phyloP scores from a whole-genome alignment of 176 grass and related monocot species.

The Aegilops tauschii region DNA sequence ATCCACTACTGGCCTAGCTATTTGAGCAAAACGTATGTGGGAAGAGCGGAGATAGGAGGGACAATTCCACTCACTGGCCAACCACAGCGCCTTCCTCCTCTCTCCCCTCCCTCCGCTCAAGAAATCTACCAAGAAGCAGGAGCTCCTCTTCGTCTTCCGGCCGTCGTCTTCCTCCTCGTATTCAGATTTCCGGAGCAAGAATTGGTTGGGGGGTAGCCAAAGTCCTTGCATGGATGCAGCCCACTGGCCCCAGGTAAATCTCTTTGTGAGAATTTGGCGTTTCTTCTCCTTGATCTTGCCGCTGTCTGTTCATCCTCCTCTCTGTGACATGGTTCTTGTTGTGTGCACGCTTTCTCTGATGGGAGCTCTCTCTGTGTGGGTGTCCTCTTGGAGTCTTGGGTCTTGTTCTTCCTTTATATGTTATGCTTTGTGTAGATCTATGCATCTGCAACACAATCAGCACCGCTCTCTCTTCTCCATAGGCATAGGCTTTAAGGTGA shows the following conservation, averaged over 20 bases:
- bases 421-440: conserved; percentile 56
- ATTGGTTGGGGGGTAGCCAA: background rate
- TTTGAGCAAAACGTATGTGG: conserved; percentile 31
- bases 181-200: conserved; percentile 14
- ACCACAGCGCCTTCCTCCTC: conserved; percentile 24
- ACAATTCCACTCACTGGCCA: conserved; percentile 57
- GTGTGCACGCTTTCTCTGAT: conserved; percentile 15
- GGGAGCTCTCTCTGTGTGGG: background rate
- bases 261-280: conserved; percentile 21
- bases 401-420: conserved; percentile 40
- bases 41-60: conserved; percentile 17
- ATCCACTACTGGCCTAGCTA: conserved; percentile 44
- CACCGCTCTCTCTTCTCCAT: conserved; percentile 42
- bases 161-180: background rate
- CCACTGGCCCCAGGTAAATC: conserved; percentile 81
- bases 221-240: conserved; percentile 66
- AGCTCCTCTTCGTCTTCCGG: conserved; percentile 8
- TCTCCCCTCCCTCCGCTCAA: background rate
- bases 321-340: conserved; percentile 20
- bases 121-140: conserved; percentile 25
- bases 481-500: conserved; percentile 58
- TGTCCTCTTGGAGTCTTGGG: conserved; percentile 14
- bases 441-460: conserved; percentile 40
- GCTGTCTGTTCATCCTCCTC: conserved; percentile 39
- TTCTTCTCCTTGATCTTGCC: conserved; percentile 28